phyloP scores from a whole-genome alignment of 2,329 filamentous ascomycete genomes.

The Fusarium paranaense region DNA sequence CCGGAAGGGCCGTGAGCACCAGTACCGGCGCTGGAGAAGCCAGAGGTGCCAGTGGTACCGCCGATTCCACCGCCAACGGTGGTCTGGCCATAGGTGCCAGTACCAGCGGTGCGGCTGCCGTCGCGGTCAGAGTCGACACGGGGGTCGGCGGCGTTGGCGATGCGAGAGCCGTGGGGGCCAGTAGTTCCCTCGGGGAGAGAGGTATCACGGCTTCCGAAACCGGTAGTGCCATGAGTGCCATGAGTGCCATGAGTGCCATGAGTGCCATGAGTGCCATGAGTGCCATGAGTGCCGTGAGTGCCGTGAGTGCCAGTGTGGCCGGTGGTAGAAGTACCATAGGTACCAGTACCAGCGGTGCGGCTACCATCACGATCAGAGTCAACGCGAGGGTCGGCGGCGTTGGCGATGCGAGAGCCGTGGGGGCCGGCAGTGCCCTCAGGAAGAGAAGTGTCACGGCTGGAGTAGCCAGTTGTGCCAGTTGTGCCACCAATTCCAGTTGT shows the following conservation, averaged over 20 bases:
- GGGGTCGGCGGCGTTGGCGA: slow-evolving; percentile 64
- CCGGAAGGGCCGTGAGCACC: slow-evolving; percentile 17
- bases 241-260: not conserved
- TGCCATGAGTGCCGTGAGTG: not conserved
- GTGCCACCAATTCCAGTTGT: not conserved
- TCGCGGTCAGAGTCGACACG: slow-evolving; percentile 66
- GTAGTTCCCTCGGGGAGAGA: slow-evolving; percentile 36
- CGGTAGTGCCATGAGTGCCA: not conserved
- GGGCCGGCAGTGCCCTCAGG: slow-evolving; percentile 50
- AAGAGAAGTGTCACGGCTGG: not conserved
- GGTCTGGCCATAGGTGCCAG: slow-evolving; percentile 17
- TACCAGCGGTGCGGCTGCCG: slow-evolving; percentile 24
- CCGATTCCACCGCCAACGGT: not conserved
- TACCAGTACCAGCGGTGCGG: slow-evolving; percentile 16
- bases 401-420: slow-evolving; percentile 58
- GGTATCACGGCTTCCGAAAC: not conserved
- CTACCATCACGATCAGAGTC: slow-evolving; percentile 62
- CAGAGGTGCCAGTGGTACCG: slow-evolving; percentile 7
- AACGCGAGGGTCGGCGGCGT: slow-evolving; percentile 65
- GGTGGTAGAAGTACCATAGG: not conserved
- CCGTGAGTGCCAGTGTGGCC: not conserved
- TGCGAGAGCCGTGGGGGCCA: slow-evolving; percentile 59
- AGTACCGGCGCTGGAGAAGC: slow-evolving; percentile 17
- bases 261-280: not conserved
- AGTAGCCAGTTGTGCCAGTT: slow-evolving; percentile 1